Conservation (phyloP, 1,284 basidiomycete species). For the Cryptococcus sp. region DNA sequence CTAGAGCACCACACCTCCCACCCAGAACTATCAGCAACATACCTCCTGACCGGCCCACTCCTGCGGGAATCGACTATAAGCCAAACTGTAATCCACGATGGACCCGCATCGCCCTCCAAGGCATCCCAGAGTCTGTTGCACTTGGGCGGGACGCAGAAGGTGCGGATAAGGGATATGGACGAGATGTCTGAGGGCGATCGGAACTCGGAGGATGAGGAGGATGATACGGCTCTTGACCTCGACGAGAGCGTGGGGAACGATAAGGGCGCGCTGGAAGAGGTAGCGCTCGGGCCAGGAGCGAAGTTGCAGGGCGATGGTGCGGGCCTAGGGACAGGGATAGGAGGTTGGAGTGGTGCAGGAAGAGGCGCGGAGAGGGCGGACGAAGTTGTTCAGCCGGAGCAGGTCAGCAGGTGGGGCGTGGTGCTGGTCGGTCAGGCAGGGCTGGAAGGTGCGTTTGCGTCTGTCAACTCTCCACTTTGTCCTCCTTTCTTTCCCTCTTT, state of each 20-base stretch:
- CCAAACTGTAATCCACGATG: constrained; percentile 22
- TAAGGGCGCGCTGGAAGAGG: too few species aligned
- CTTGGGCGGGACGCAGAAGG: constrained; percentile 16
- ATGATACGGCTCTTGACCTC: constrained; percentile 6
- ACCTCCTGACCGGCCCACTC: constrained; percentile 44
- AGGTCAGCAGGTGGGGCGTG: constrained; percentile 41
- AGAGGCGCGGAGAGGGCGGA: constrained; percentile 11
- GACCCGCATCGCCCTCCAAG: constrained; percentile 4
- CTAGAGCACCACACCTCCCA: constrained; percentile 26
- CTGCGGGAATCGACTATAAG: constrained; percentile 27
- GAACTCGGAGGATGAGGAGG: constrained; percentile 36
- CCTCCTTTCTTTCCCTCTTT: not conserved
- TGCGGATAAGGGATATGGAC: constrained; percentile 50
- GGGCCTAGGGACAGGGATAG: too few species aligned
- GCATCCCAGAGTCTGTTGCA: constrained; percentile 34
- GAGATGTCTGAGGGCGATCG: constrained; percentile 43
- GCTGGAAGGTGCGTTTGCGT: constrained; percentile 38
- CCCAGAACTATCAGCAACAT: constrained; percentile 32
- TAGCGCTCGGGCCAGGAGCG: too few species aligned
- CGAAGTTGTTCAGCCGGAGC: constrained; percentile 18
- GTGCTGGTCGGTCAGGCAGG: constrained; percentile 36
- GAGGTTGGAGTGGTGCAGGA: constrained; percentile 6
- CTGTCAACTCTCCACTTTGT: not conserved
- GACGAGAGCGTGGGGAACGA: not conserved
- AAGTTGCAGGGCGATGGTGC: too few species aligned